Percentiles rank a stretch among this genome's conserved stretches.
Evolutionary conservation across 2,329 filamentous ascomycete species (phyloP).

Genomic region (Aspergillus oerlinghausenensis): DNA sequence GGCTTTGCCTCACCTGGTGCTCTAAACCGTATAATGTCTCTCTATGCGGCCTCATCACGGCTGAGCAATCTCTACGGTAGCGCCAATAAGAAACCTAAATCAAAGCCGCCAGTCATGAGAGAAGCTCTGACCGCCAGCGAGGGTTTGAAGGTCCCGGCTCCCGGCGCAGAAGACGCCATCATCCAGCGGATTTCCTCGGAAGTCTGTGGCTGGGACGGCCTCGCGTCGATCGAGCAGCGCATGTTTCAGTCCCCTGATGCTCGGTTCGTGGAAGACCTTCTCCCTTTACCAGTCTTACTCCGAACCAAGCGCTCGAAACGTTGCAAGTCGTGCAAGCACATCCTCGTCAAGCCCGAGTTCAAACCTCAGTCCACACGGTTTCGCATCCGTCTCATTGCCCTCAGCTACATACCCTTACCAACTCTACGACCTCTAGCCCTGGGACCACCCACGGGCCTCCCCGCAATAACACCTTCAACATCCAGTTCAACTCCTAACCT

Average conservation of each 20-base stretch:
- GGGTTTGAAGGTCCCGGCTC: conserved; percentile 61
- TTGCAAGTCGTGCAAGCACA: conserved; percentile 87
- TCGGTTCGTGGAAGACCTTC: conserved; percentile 68
- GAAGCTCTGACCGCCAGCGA: conserved; percentile 69
- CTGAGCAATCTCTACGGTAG: conserved; percentile 52
- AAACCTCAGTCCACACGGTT: conserved; percentile 87
- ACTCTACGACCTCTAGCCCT: conserved; percentile 59
- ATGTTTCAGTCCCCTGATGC: conserved; percentile 46
- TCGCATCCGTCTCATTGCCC: conserved; percentile 85
- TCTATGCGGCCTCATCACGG: conserved; percentile 62
- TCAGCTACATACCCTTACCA: conserved; percentile 81
- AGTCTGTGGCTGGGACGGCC: conserved; percentile 58
- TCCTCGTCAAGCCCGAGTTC: conserved; percentile 87
- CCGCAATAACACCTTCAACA: conserved; percentile 22
- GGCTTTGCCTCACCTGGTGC: conserved; percentile 71
- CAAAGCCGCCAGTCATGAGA: conserved; percentile 69
- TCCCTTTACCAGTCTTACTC: conserved; percentile 76
- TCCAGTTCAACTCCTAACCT: conserved; percentile 35
- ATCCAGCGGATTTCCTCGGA: conserved; percentile 56
- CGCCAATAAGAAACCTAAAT: conserved; percentile 58
- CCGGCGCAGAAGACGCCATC: conserved; percentile 56
- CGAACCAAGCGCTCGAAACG: conserved; percentile 92
- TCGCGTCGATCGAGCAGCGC: conserved; percentile 52
- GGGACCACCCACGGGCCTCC: conserved; percentile 21
- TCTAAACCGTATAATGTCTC: conserved; percentile 81